Conservation (phyloP, 345 rosid genomes). For the Clarkia xantiana region DNA sequence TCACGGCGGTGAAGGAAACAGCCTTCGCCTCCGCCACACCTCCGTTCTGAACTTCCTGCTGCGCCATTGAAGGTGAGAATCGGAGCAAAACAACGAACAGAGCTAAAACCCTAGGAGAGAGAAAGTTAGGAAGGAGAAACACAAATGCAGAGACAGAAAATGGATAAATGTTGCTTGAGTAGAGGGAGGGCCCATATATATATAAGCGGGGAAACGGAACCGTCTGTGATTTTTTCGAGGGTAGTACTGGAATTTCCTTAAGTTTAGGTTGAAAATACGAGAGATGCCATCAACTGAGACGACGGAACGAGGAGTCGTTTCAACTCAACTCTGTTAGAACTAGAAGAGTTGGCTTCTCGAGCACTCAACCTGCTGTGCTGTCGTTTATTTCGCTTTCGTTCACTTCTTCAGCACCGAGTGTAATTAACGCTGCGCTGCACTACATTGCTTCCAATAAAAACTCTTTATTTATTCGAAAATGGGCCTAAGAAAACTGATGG, state of each 20-base stretch:
- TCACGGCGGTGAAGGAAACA: constrained; percentile 41
- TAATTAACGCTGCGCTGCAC: too few relatives aligned
- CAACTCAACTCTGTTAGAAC: too few relatives aligned
- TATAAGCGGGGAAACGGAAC: constrained; percentile 54
- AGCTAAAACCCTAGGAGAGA: constrained; percentile 22
- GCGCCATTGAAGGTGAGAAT: constrained; percentile 29
- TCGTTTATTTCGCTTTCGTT: not conserved
- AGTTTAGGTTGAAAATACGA: constrained; percentile 16
- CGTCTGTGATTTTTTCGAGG: constrained; percentile 29
- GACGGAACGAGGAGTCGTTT: too few relatives aligned
- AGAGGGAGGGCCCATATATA: constrained; percentile 12
- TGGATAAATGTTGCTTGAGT: not conserved
- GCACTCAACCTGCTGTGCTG: not conserved
- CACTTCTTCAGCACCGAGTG: too few relatives aligned
- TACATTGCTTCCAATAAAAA: too few relatives aligned
- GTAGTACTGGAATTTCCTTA: constrained; percentile 8
- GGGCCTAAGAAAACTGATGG: too few relatives aligned
- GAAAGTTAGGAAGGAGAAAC: constrained; percentile 1
- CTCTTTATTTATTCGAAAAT: too few relatives aligned
- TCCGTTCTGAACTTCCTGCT: constrained; percentile 42
- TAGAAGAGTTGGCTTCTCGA: not conserved
- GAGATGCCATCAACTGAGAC: constrained; percentile 6
- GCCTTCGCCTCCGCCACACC: constrained; percentile 22
- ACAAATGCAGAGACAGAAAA: not conserved
- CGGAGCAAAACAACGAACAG: not conserved